A percentile compares a stretch with the other conserved stretches of the same genome.
phyloP scores from a whole-genome alignment of 1,284 basidiomycete genomes.

The Tranzscheliella williamsii region DNA sequence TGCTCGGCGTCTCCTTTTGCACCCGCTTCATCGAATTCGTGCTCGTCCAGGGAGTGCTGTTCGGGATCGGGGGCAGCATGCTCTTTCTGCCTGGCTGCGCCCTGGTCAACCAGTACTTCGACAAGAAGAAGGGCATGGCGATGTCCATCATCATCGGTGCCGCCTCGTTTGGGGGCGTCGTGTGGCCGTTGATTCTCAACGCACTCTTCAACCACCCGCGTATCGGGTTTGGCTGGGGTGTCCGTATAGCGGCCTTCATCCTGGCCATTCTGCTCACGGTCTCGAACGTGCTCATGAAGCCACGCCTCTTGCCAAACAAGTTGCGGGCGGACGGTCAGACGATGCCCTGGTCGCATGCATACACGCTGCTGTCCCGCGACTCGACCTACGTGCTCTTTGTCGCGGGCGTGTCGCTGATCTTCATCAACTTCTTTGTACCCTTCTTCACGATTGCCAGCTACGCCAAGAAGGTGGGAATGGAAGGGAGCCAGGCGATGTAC shows the following conservation, averaged over 20 bases:
- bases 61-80: conserved; percentile 34
- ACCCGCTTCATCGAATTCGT: conserved; percentile 17
- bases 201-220: conserved; percentile 14
- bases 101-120: conserved; percentile 38
- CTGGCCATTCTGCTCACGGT: conserved; percentile 24
- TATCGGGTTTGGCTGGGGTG: conserved; percentile 31
- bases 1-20: conserved; percentile 28
- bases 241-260: conserved; percentile 19
- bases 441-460: conserved; percentile 38
- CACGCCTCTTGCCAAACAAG: conserved; percentile 10
- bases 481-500: conserved; percentile 16
- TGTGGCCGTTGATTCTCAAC: conserved; percentile 28
- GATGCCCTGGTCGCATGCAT: conserved; percentile 13
- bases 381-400: conserved; percentile 25
- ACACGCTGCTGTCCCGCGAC: conserved; percentile 13
- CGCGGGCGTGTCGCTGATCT: conserved; percentile 17
- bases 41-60: conserved; percentile 21
- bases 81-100: conserved; percentile 33
- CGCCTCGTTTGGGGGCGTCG: conserved; percentile 31
- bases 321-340: not conserved
- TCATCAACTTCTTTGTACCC: conserved; percentile 40
- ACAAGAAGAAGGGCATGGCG: conserved; percentile 22
- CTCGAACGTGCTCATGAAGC: conserved; percentile 22
- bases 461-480: conserved; percentile 21
- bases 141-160: conserved; percentile 38